Evolutionary conservation across 1,139 yeast species (phyloP).

Genomic region (Taiozyma onychis): DNA sequence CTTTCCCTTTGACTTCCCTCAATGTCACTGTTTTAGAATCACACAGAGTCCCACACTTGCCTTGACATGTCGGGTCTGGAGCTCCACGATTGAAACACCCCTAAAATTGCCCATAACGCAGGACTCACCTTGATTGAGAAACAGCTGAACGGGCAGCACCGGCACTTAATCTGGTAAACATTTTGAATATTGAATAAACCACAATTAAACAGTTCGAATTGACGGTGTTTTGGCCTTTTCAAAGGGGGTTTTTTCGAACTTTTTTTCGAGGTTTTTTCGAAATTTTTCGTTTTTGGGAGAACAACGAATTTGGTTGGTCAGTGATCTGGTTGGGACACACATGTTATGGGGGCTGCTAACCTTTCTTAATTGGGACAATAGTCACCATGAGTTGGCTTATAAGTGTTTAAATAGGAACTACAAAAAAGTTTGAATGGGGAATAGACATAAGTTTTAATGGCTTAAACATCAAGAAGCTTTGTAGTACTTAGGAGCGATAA

Average conservation of each 20-base stretch:
- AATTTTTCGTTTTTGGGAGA: background rate
- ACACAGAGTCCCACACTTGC: background rate
- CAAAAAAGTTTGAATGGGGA: background rate
- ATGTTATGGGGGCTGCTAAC: background rate
- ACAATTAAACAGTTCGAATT: background rate
- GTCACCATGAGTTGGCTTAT: background rate
- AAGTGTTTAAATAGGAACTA: background rate
- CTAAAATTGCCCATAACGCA: background rate
- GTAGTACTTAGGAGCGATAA: slow-evolving; percentile 69
- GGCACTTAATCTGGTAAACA: slow-evolving; percentile 64
- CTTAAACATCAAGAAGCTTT: slow-evolving; percentile 26
- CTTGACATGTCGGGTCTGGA: background rate
- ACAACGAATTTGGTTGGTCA: slow-evolving; percentile 18
- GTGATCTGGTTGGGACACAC: slow-evolving; percentile 8
- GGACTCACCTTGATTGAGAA: slow-evolving; percentile 46
- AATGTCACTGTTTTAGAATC: background rate
- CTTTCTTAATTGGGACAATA: background rate
- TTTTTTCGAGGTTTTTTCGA: slow-evolving; percentile 11
- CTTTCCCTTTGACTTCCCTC: background rate
- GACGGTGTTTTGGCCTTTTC: background rate
- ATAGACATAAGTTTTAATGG: background rate
- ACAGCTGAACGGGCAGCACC: slow-evolving; percentile 56
- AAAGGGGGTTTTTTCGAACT: slow-evolving; percentile 4
- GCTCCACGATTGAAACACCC: background rate
- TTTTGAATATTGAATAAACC: slow-evolving; percentile 21